A percentile compares a stretch with the other conserved stretches of the same genome.
These are phyloP conservation scores for Rhodotorula taiwanensis DNA, from an alignment of 768 basidiomycete genomes.

Conservation along the genomic window DNA sequence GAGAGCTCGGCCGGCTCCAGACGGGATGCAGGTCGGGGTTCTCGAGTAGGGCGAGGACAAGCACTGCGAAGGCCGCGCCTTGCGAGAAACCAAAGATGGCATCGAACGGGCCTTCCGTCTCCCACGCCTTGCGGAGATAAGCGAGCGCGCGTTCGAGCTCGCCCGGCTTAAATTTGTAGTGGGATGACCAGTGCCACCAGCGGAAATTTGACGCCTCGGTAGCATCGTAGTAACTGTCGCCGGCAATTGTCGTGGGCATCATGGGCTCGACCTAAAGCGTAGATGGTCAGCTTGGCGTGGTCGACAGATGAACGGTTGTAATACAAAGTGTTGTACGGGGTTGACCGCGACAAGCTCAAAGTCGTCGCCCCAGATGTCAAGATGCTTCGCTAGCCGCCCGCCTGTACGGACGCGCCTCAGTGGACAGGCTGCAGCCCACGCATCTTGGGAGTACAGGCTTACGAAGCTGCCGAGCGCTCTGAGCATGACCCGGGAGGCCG, in stretches of 20 bases:
- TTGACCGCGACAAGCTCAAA: background rate
- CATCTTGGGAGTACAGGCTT: no score
- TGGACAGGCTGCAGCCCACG: no score
- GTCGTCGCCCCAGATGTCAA: background rate
- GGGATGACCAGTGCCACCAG: background rate
- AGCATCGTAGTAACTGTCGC: background rate
- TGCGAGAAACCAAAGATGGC: constrained; percentile 7
- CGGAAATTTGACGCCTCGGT: no score
- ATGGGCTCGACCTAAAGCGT: background rate
- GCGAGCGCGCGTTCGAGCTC: background rate
- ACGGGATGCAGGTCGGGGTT: background rate
- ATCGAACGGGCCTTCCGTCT: constrained; percentile 10
- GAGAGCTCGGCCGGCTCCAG: background rate
- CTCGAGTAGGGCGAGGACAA: background rate
- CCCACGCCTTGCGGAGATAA: background rate
- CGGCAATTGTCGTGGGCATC: background rate
- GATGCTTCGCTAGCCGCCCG: background rate
- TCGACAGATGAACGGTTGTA: no score
- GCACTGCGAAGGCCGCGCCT: background rate
- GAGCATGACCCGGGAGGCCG: no score
- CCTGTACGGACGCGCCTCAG: background rate
- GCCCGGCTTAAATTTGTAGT: background rate
- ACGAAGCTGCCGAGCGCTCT: no score
- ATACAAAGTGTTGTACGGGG: no score
- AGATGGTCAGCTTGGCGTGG: no score